phyloP scores from a whole-genome alignment of 106 monocot genomes.

The Acorus gramineus region DNA sequence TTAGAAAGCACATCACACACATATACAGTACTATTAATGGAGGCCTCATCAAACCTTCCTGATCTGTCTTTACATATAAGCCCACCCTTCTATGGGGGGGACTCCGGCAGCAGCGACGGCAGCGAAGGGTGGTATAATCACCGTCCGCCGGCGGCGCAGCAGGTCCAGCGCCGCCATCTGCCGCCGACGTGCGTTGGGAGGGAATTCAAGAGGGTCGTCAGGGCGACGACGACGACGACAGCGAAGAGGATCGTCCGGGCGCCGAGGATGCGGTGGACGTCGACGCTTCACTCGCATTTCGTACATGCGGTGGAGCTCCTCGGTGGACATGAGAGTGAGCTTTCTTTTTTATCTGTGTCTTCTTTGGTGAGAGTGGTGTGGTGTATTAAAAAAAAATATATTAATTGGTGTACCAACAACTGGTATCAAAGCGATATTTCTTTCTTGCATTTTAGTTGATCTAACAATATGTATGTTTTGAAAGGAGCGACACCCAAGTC shows the following conservation, averaged over 20 bases:
- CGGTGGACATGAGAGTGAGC: slow-evolving; percentile 73
- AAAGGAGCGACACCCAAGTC: slow-evolving; percentile 75
- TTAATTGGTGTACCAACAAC: too few species aligned
- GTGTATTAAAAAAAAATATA: too few species aligned
- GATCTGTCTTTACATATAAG: slow-evolving; percentile 39
- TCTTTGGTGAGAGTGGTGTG: too few species aligned
- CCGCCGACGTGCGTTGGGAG: too few species aligned
- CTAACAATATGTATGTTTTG: too few species aligned
- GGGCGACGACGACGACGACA: slow-evolving; percentile 7
- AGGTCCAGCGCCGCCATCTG: too few species aligned
- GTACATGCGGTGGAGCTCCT: slow-evolving; percentile 68
- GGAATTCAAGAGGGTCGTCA: slow-evolving; percentile 10
- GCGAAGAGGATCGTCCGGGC: slow-evolving; percentile 43
- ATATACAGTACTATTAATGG: background rate
- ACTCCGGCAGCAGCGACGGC: slow-evolving; percentile 12
- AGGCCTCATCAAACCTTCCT: slow-evolving; percentile 11
- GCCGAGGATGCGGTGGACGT: slow-evolving; percentile 75
- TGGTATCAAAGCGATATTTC: too few species aligned
- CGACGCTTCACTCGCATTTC: slow-evolving; percentile 56
- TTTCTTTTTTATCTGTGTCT: background rate
- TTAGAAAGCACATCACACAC: too few species aligned
- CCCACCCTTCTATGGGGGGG: slow-evolving; percentile 15
- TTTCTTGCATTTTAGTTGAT: too few species aligned
- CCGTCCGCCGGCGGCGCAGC: background rate
- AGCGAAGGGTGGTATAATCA: slow-evolving; percentile 6